phyloP scores from a whole-genome alignment of 306 rosid genomes.

The Cercis canadensis region DNA sequence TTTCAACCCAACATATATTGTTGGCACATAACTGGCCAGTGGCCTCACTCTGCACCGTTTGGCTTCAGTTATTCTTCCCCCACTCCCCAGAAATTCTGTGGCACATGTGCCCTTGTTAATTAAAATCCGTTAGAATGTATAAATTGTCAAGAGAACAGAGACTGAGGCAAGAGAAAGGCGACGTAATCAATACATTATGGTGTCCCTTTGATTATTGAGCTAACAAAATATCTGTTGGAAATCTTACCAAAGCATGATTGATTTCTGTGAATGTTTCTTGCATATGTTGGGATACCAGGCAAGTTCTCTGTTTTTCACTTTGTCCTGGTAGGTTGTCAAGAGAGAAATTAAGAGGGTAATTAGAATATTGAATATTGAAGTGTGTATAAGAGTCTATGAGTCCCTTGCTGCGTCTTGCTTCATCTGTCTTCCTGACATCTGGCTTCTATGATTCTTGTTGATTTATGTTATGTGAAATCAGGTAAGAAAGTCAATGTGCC shows the following conservation, averaged over 20 bases:
- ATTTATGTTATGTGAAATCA: constrained; percentile 44
- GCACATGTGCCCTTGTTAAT: neutral
- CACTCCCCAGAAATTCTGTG: too few species aligned
- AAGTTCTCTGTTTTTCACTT: neutral
- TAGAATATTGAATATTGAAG: constrained; percentile 16
- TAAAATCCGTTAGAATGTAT: neutral
- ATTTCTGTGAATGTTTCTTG: neutral
- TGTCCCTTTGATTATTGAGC: neutral
- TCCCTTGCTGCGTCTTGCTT: neutral
- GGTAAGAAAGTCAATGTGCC: constrained; percentile 99
- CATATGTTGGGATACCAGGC: neutral
- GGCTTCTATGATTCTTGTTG: constrained; percentile 5
- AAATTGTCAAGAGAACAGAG: neutral
- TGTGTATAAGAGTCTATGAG: neutral
- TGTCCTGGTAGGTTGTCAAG: neutral
- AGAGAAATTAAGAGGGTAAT: neutral
- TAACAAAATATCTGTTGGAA: neutral
- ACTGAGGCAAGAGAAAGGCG: neutral
- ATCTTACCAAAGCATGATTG: neutral
- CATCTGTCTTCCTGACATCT: neutral
- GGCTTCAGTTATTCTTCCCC: too few species aligned
- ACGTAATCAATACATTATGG: neutral
- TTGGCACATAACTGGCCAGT: too few species aligned
- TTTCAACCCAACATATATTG: neutral
- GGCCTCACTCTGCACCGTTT: neutral